A percentile compares a stretch with the other conserved stretches of the same genome.
Evolutionary conservation across 345 rosid species (phyloP).

Genomic region (Laguncularia racemosa): DNA sequence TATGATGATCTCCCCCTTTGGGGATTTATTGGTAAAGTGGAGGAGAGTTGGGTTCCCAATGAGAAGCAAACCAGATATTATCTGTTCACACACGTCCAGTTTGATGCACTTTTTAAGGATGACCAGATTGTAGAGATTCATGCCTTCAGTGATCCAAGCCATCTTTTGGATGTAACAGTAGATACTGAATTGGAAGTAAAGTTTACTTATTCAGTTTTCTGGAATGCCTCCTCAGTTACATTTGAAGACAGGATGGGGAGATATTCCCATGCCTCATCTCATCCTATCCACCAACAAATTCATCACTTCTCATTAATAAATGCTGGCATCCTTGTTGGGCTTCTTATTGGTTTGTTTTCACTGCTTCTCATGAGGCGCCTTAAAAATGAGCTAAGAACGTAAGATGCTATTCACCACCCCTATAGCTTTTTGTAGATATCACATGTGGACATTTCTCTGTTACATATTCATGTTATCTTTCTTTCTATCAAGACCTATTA

Average conservation of each 20-base stretch:
- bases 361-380: constrained; percentile 52
- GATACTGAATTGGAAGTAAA: constrained; percentile 47
- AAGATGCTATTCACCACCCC: constrained; percentile 5
- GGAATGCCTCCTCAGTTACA: constrained; percentile 52
- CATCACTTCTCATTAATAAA: constrained; percentile 71
- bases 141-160: constrained; percentile 58
- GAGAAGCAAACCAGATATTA: constrained; percentile 35
- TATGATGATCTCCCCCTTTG: constrained; percentile 83
- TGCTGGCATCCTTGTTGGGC: constrained; percentile 37
- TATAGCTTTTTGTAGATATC: too few species aligned
- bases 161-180: constrained; percentile 57
- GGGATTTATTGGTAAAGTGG: constrained; percentile 86
- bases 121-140: constrained; percentile 43
- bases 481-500: neutral
- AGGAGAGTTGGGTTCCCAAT: constrained; percentile 27
- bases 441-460: too few species aligned
- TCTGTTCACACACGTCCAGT: constrained; percentile 60
- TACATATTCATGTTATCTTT: too few species aligned
- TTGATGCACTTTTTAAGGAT: constrained; percentile 56
- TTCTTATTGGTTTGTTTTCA: constrained; percentile 50
- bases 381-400: constrained; percentile 68
- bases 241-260: constrained; percentile 55
- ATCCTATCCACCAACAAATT: constrained; percentile 43
- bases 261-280: constrained; percentile 44
- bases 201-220: constrained; percentile 68